Evolutionary conservation across 495 filamentous ascomycete species (phyloP).

Genomic region (Cercophora sp.): DNA sequence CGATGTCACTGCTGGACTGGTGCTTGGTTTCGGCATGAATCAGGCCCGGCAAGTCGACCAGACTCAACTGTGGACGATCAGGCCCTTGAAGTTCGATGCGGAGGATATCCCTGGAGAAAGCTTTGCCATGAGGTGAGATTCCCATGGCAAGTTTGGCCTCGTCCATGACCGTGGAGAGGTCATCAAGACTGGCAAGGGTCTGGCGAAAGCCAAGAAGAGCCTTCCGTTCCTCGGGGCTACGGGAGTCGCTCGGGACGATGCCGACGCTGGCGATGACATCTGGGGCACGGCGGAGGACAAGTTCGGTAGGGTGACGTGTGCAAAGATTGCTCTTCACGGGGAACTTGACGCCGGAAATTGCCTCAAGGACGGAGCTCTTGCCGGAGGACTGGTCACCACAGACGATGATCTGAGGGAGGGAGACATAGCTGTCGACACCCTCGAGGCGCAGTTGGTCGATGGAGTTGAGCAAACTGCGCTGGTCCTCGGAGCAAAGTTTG

Average conservation of each 20-base stretch:
- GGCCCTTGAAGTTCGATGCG: slow-evolving; percentile 67
- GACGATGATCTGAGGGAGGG: slow-evolving; percentile 65
- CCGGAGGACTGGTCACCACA: slow-evolving; percentile 68
- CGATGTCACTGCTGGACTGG: slow-evolving; percentile 43
- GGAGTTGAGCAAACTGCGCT: slow-evolving; percentile 48
- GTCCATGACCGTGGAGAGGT: slow-evolving; percentile 40
- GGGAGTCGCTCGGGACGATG: slow-evolving; percentile 38
- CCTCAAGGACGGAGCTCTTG: slow-evolving; percentile 71
- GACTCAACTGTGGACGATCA: slow-evolving; percentile 57
- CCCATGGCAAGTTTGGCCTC: slow-evolving; percentile 52
- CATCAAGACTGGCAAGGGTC: slow-evolving; percentile 29
- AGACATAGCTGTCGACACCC: slow-evolving; percentile 53
- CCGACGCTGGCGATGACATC: slow-evolving; percentile 37
- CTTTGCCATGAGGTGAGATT: slow-evolving; percentile 35
- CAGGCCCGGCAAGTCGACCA: slow-evolving; percentile 68
- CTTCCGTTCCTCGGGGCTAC: slow-evolving; percentile 18
- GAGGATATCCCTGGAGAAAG: slow-evolving; percentile 62
- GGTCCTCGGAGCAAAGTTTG: slow-evolving; percentile 37
- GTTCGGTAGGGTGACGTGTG: slow-evolving; percentile 63
- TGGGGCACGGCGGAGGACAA: slow-evolving; percentile 46
- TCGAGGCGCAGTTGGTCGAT: slow-evolving; percentile 55
- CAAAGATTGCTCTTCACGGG: slow-evolving; percentile 58
- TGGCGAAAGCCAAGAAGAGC: slow-evolving; percentile 21
- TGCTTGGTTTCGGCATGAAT: slow-evolving; percentile 52
- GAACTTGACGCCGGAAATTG: slow-evolving; percentile 66